Conservation (phyloP, 2,329 filamentous ascomycete species). For the Trichophyton simii region DNA sequence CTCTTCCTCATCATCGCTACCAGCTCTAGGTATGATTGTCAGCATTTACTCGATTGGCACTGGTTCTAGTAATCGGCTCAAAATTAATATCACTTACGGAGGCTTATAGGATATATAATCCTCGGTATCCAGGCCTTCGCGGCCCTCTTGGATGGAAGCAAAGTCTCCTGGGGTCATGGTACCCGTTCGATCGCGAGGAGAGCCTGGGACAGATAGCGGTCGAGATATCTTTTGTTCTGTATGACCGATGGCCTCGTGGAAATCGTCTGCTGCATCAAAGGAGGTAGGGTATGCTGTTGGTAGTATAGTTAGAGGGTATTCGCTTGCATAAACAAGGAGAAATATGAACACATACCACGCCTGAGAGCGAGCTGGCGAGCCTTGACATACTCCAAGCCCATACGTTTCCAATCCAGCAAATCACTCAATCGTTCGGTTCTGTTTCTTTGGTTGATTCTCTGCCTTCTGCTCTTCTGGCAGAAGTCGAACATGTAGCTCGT, state of each 20-base stretch:
- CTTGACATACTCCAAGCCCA: constrained; percentile 99
- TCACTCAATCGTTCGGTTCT: constrained; percentile 90
- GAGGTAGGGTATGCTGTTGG: constrained; percentile 66
- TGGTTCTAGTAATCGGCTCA: neutral
- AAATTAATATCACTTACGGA: constrained; percentile 55
- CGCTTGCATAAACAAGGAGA: neutral
- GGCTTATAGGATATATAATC: constrained; percentile 98
- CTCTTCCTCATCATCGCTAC: constrained; percentile 83
- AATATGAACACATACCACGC: constrained; percentile 37
- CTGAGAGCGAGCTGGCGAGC: constrained; percentile 83
- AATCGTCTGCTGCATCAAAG: constrained; percentile 63
- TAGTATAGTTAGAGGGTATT: neutral
- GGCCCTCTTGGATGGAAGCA: constrained; percentile 86
- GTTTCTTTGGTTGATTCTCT: constrained; percentile 98
- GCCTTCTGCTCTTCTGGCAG: constrained; percentile 78
- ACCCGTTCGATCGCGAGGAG: constrained; percentile 74
- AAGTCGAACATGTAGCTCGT: constrained; percentile 90
- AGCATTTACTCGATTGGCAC: constrained; percentile 1
- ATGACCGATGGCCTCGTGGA: constrained; percentile 81
- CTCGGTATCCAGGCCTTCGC: constrained; percentile 85
- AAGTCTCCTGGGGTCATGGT: constrained; percentile 99
- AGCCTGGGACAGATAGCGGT: constrained; percentile 86
- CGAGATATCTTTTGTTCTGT: constrained; percentile 91
- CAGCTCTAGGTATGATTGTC: constrained; percentile 31
- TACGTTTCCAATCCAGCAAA: constrained; percentile 94